Conservation (phyloP, 78 protist genomes). For the Dictyostelium firmibasis region DNA sequence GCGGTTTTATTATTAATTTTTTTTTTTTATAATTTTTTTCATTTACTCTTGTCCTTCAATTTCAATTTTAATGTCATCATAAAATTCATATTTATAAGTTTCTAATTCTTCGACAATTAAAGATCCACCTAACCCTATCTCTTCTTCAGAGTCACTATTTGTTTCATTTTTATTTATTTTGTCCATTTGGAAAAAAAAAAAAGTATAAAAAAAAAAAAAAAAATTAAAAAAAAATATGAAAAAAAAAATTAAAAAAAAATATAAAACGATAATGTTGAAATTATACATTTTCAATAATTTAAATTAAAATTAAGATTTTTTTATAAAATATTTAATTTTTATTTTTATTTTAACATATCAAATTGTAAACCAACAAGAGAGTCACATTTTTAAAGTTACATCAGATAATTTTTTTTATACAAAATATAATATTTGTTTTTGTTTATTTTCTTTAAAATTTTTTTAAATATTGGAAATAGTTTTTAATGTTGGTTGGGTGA, state of each 20-base stretch:
- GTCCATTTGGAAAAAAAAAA: neutral
- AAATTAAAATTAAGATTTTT: too few relatives aligned
- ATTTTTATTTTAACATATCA: too few relatives aligned
- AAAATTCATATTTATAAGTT: conserved; percentile 41
- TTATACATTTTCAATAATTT: too few relatives aligned
- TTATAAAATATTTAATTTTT: too few relatives aligned
- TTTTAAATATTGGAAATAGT: too few relatives aligned
- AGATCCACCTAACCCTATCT: neutral
- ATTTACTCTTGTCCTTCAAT: conserved; percentile 59
- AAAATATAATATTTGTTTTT: too few relatives aligned
- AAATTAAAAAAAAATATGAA: neutral
- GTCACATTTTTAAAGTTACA: too few relatives aligned
- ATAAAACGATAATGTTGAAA: neutral
- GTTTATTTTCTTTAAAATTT: too few relatives aligned
- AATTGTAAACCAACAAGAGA: too few relatives aligned
- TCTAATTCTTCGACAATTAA: conserved; percentile 13
- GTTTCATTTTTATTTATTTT: neutral
- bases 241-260: neutral
- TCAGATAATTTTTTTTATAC: too few relatives aligned
- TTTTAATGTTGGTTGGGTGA: too few relatives aligned
- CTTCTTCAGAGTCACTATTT: neutral
- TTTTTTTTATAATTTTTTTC: neutral
- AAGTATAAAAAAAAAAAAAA: neutral
- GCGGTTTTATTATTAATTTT: neutral
- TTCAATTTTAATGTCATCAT: conserved; percentile 2